These are phyloP conservation scores for Plenodomus biglobosus DNA, from an alignment of 2,329 filamentous ascomycete species.

Conservation along the genomic window DNA sequence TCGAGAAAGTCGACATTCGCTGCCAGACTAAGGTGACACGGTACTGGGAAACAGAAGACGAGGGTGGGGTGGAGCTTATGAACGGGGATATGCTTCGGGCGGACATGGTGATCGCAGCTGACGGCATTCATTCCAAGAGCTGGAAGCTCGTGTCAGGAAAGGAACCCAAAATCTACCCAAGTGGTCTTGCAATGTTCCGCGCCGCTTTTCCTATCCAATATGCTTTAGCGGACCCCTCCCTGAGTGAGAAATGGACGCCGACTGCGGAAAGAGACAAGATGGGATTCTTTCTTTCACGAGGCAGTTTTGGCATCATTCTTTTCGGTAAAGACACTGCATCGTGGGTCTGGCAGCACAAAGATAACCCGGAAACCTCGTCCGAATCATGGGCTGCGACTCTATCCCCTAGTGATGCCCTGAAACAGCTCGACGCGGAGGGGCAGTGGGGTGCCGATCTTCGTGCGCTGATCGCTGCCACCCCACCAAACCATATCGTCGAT, in stretches of 20 bases:
- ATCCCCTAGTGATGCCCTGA: slow-evolving; percentile 1
- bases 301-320: background rate
- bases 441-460: too few species aligned
- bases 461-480: too few species aligned
- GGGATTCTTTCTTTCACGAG: slow-evolving; percentile 1
- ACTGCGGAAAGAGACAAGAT: slow-evolving; percentile 1
- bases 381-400: slow-evolving; percentile 1
- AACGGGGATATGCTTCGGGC: background rate
- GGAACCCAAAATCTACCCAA: slow-evolving; percentile 1
- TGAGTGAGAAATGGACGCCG: background rate
- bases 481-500: slow-evolving; percentile 34
- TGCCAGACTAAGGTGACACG: slow-evolving; percentile 1
- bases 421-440: too few species aligned
- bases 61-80: too few species aligned
- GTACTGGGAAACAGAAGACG: slow-evolving; percentile 1
- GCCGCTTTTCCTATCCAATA: slow-evolving; percentile 1
- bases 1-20: background rate
- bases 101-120: background rate
- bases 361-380: slow-evolving; percentile 1
- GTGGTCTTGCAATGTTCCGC: slow-evolving; percentile 1
- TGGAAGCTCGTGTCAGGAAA: slow-evolving; percentile 1
- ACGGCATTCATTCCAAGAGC: background rate
- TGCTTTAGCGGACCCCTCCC: background rate
- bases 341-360: slow-evolving; percentile 1
- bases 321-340: slow-evolving; percentile 1